Base-by-base conservation (phyloP, 805 yeast species). In the Pichia exigua region DNA sequence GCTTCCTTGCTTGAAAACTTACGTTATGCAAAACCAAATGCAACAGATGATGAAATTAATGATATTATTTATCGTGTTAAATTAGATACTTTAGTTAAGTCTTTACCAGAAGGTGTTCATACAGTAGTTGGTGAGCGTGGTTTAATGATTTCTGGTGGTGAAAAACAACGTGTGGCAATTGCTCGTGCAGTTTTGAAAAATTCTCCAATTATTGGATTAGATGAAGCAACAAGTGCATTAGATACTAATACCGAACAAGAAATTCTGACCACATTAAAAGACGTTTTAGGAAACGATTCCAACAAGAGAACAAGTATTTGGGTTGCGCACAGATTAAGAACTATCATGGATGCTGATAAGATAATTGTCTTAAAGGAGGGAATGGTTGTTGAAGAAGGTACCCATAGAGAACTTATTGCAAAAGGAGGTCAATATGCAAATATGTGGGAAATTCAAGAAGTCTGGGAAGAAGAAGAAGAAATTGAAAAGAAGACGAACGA, bases 131-230 rank as follows among this genome's bases (percentile, higher is more conserved):
- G 99, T 46, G 99, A 94, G 67, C 74, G 95, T 63, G 99, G 99
- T n/a, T 77, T 94, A 77, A 94, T 94, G 99, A 91, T 94, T 45
- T 89, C 97, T 26, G 99, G 99, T n/a, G 99, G 99, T 54, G 99
- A 94, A 66, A 91, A 94, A 65, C 99, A 94, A 69, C 73, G 99
- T 56, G 73, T 94, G 43, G 98, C 99, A 0, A 89, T 94, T 57
- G 94, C 97, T 0, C 76, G 99, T 57, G 79, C 94, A n/a, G 67
- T 94, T 44, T 70, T 94, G 59, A 94, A 94, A 67, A 76, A 81
- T 56, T 81, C 97, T 0, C 92, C 94, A 27, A 88, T 94, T 46
- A 86, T 95, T 51, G 92, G 94, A 66, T 91, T 94, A 59, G 99
- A 94, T 64, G 99, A 94, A 64, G 98, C 99, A 2, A 88, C 99